Base-by-base conservation (phyloP, 2,329 filamentous ascomycete genomes). In the Coleophoma cylindrospora region DNA sequence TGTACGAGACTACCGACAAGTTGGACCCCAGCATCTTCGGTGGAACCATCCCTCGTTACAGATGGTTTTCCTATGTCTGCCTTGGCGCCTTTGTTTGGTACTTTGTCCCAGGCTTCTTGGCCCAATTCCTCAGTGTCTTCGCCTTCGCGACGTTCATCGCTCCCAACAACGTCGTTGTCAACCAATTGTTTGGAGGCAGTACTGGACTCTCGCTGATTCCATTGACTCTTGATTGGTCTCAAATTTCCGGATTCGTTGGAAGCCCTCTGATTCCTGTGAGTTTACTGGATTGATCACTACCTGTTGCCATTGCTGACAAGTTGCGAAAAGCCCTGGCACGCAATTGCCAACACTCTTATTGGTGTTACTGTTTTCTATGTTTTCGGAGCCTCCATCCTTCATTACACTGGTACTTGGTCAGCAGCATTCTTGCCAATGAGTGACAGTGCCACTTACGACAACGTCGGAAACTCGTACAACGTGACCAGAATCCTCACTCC, bases 161-260 rank as follows among this genome's bases (percentile, higher is more conserved):
- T 2, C 87, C 87, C 1, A 73, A 88, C 46, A 88, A 80, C 54
- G 73, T 80, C 0, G 68, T 87, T 4, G 65, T 90, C 36, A 91
- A 90, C 56, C 86, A 90, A 63, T 62, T 90, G 1, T 90, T 90
- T 59, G 86, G 86, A 3, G 84, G 83, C 1, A 55, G 52, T 40
- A 86, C 82, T 0, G 86, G 86, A 0, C 56, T 90, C 9, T 87
- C 83, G 0, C 60, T 90, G 19, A 67, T 89, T 2, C 86, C 86
- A 1, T 80, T 90, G 34, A 89, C 85, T 0, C 87, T 90, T 61
- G 86, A 90, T 70, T 89, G 86, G 85, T 85, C 84, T 7, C 83
- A 88, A 59, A 77, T 88, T 50, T 75, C 54, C 27, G 47, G 51
- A 8, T 58, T 54, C 33, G 43, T 57, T 43, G 32, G 48, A 17